Conservation (phyloP, 2,329 filamentous ascomycete genomes). For the Phialophora tarda region DNA sequence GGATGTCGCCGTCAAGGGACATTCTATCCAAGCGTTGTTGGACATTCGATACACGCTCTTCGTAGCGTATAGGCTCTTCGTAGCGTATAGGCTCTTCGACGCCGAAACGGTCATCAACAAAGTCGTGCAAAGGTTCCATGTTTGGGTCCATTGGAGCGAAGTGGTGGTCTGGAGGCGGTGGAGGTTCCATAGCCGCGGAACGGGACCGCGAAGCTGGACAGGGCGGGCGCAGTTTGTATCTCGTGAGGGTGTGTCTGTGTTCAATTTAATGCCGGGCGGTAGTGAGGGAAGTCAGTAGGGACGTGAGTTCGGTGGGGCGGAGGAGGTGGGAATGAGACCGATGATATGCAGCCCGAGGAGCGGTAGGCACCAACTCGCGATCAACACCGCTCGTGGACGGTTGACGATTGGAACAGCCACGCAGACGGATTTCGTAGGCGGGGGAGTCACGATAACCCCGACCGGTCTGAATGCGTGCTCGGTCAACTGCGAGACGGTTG, state of each 20-base stretch:
- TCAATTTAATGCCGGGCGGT: background rate
- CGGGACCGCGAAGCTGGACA: constrained; percentile 26
- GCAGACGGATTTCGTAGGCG: constrained; percentile 10
- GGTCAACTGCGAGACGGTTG: constrained; percentile 22
- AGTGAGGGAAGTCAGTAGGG: background rate
- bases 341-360: constrained; percentile 14
- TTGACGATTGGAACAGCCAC: constrained; percentile 8
- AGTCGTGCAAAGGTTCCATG: constrained; percentile 16
- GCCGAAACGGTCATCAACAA: constrained; percentile 15
- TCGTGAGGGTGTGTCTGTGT: constrained; percentile 28
- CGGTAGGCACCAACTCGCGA: background rate
- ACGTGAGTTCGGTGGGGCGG: constrained; percentile 27
- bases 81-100: constrained; percentile 18
- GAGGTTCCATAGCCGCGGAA: constrained; percentile 28
- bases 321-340: constrained; percentile 12
- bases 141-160: constrained; percentile 27
- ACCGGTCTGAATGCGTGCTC: constrained; percentile 16
- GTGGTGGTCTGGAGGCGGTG: constrained; percentile 29
- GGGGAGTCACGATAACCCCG: constrained; percentile 11
- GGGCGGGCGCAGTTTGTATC: constrained; percentile 26
- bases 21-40: constrained; percentile 32
- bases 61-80: constrained; percentile 21
- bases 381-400: background rate
- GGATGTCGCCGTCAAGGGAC: constrained; percentile 26
- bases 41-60: constrained; percentile 30